These are phyloP conservation scores for Hanseniaspora meyeri DNA, from an alignment of 805 yeast species.

Conservation along the genomic window DNA sequence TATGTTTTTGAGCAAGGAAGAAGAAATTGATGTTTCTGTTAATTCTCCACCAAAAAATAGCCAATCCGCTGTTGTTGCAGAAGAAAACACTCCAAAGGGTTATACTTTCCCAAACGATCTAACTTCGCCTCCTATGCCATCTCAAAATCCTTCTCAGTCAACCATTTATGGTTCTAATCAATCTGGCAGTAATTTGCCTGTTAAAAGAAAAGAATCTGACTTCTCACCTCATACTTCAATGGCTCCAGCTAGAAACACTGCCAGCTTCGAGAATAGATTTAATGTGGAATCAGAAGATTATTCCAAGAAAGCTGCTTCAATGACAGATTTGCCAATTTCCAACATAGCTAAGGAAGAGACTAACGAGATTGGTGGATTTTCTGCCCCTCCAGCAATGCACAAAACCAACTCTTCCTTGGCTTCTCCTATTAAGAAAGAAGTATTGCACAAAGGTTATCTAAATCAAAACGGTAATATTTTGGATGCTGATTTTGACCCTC, in stretches of 20 bases:
- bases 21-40: neutral
- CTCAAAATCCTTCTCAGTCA: neutral
- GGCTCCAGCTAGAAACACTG: neutral
- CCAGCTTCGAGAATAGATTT: neutral
- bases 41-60: slow-evolving; percentile 4
- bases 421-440: neutral
- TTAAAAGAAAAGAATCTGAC: neutral
- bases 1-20: neutral
- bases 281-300: neutral
- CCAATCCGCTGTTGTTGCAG: too few relatives aligned
- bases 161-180: neutral
- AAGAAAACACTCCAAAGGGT: neutral
- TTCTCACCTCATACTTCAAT: slow-evolving; percentile 1
- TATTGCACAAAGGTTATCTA: neutral
- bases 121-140: neutral
- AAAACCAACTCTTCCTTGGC: neutral
- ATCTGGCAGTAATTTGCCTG: neutral
- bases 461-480: neutral
- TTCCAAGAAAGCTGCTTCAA: neutral
- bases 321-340: neutral
- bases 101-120: neutral
- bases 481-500: slow-evolving; percentile 3
- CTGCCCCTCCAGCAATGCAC: neutral
- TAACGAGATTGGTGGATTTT: neutral
- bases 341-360: neutral